These are phyloP conservation scores for Hypoxylon sp. DNA, from an alignment of 2,329 filamentous ascomycete species.

Conservation along the genomic window DNA sequence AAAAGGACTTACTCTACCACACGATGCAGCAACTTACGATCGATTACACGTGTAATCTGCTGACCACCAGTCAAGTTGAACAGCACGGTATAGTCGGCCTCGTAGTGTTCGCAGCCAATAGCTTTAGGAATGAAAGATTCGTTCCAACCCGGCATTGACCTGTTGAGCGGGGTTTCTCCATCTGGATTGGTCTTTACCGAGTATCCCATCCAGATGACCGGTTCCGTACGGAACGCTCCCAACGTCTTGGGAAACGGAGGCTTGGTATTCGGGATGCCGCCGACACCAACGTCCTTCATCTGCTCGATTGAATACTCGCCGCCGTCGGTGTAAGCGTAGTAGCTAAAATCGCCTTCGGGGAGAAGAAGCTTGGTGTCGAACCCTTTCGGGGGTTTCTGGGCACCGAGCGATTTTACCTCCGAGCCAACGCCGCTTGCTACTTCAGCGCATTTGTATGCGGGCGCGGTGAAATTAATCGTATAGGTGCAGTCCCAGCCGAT, in stretches of 20 bases:
- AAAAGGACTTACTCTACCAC: constrained; percentile 45
- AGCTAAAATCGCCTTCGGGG: constrained; percentile 48
- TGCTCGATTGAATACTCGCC: constrained; percentile 49
- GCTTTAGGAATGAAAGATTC: constrained; percentile 48
- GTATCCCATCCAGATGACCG: constrained; percentile 52
- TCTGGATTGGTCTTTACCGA: constrained; percentile 37
- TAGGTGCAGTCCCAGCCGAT: constrained; percentile 53
- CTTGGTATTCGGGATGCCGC: constrained; percentile 44
- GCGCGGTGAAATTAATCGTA: constrained; percentile 48
- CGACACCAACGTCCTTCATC: constrained; percentile 41
- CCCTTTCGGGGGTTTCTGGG: constrained; percentile 39
- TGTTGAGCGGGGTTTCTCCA: constrained; percentile 35
- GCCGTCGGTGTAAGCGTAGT: constrained; percentile 44
- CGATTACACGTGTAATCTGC: constrained; percentile 43
- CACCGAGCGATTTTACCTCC: constrained; percentile 41
- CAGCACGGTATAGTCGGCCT: constrained; percentile 47
- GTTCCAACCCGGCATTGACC: constrained; percentile 42
- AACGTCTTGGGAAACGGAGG: constrained; percentile 46
- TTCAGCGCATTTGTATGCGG: constrained; percentile 52
- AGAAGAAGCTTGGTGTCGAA: constrained; percentile 47
- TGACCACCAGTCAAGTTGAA: constrained; percentile 47
- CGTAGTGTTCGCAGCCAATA: constrained; percentile 51
- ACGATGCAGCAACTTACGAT: constrained; percentile 41
- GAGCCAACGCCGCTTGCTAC: constrained; percentile 45
- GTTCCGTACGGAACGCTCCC: constrained; percentile 51